phyloP scores from a whole-genome alignment of 2,329 filamentous ascomycete species.

The Nothophaeocryptopus gaeumannii region DNA sequence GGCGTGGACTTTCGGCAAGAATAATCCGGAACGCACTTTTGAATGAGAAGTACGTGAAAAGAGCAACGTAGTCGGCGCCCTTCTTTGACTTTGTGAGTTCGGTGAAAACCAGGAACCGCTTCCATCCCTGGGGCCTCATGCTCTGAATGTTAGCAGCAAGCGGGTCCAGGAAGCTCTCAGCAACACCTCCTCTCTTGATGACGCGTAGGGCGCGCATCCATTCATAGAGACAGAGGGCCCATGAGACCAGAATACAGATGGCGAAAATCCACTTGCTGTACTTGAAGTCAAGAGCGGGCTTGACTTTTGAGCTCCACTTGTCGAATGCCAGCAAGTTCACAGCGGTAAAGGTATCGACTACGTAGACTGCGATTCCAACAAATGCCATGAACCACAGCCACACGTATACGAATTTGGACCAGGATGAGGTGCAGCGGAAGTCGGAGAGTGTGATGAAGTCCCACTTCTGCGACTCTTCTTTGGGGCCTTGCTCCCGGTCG shows the following conservation, averaged over 20 bases:
- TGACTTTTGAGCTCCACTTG: constrained; percentile 79
- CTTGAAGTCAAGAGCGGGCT: constrained; percentile 71
- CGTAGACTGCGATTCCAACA: constrained; percentile 79
- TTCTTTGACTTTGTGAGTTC: constrained; percentile 89
- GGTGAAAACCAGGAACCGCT: constrained; percentile 86
- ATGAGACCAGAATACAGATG: constrained; percentile 85
- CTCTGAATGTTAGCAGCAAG: constrained; percentile 82
- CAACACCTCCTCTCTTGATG: constrained; percentile 80
- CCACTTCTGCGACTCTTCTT: constrained; percentile 63
- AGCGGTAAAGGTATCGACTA: constrained; percentile 87
- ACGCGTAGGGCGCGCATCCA: constrained; percentile 76
- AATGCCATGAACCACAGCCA: constrained; percentile 80
- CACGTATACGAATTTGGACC: constrained; percentile 73
- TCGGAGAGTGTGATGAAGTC: constrained; percentile 76
- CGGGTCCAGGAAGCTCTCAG: constrained; percentile 86
- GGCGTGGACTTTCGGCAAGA: constrained; percentile 86
- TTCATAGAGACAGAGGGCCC: constrained; percentile 76
- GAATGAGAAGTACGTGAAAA: constrained; percentile 86
- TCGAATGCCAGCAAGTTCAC: constrained; percentile 87
- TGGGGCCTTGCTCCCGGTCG: constrained; percentile 37
- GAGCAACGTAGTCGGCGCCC: constrained; percentile 81
- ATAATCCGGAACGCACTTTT: constrained; percentile 84
- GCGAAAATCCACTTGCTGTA: constrained; percentile 95
- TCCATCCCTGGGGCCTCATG: constrained; percentile 78
- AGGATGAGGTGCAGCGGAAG: constrained; percentile 79